Conservation (phyloP, 352 stramenopile species). For the Globisporangium rhizosaccharum region DNA sequence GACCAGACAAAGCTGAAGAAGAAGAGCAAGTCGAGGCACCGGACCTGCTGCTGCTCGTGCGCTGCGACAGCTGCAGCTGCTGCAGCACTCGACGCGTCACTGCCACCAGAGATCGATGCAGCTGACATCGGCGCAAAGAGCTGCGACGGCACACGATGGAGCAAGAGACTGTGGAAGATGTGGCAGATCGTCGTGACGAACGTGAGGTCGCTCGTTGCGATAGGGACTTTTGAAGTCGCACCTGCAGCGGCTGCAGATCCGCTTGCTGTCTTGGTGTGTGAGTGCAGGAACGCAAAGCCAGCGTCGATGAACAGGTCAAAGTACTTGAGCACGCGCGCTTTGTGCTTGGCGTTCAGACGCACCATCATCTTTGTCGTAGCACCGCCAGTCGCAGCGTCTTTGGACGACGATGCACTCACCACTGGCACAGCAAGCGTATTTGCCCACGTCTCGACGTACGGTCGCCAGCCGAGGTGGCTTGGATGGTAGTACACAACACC, state of each 20-base stretch:
- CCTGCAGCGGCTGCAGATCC: not conserved
- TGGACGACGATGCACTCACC: conserved; percentile 6
- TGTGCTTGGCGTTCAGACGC: conserved; percentile 29
- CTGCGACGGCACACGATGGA: conserved; percentile 28
- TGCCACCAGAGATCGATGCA: conserved; percentile 1
- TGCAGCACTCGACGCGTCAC: conserved; percentile 9
- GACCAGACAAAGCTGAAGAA: conserved; percentile 71
- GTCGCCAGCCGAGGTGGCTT: conserved; percentile 53
- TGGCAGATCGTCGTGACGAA: conserved; percentile 51
- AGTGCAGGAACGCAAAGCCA: conserved; percentile 42
- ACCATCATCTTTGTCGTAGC: conserved; percentile 3
- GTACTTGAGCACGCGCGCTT: conserved; percentile 36
- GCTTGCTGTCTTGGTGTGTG: conserved; percentile 3
- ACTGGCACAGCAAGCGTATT: conserved; percentile 28
- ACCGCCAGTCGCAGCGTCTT: conserved; percentile 3
- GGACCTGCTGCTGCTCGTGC: conserved; percentile 39
- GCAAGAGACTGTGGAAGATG: conserved; percentile 54
- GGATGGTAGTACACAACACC: conserved; percentile 89
- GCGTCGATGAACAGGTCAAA: conserved; percentile 63
- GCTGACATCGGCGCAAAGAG: conserved; percentile 23
- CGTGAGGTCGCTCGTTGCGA: conserved; percentile 39
- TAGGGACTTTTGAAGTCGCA: conserved; percentile 21
- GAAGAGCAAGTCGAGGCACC: conserved; percentile 61
- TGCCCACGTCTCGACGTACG: conserved; percentile 60
- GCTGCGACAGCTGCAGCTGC: conserved; percentile 18